A percentile compares a stretch with the other conserved stretches of the same genome.
These are phyloP conservation scores for Sarocladium oryzae DNA, from an alignment of 2,329 filamentous ascomycete species.

Conservation along the genomic window DNA sequence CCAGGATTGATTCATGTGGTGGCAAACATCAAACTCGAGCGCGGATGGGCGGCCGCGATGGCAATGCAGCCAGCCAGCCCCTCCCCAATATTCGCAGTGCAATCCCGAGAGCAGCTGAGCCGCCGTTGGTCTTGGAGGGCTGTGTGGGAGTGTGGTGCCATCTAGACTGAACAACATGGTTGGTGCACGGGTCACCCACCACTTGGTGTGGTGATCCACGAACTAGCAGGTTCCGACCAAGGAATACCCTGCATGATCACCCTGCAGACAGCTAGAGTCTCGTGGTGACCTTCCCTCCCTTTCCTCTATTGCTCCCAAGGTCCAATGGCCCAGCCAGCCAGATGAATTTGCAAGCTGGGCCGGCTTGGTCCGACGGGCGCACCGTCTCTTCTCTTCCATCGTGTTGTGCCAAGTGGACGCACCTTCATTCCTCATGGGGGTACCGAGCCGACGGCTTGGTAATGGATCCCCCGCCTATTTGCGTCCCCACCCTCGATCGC, in stretches of 20 bases:
- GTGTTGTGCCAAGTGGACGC: neutral
- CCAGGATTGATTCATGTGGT: neutral
- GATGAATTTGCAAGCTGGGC: no score
- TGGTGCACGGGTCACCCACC: neutral
- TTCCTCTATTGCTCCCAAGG: neutral
- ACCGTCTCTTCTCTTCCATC: neutral
- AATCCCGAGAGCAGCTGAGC: neutral
- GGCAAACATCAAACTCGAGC: neutral
- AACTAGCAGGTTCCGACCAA: slow-evolving; percentile 5
- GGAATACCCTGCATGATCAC: slow-evolving; percentile 27
- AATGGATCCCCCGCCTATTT: neutral
- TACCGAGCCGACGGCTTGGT: slow-evolving; percentile 5
- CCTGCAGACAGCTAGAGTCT: slow-evolving; percentile 26
- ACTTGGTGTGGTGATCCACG: neutral
- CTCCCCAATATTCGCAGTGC: neutral
- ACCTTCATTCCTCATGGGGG: neutral
- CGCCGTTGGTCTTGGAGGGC: neutral
- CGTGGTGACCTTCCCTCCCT: slow-evolving; percentile 18
- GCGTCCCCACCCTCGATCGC: neutral
- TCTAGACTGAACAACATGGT: neutral
- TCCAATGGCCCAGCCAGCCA: neutral
- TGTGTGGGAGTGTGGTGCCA: neutral
- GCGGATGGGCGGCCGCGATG: neutral
- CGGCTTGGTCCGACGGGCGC: no score
- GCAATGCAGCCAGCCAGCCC: neutral